phyloP scores from a whole-genome alignment of 2,329 filamentous ascomycete species.

The Ophiognomonia clavigignenti-juglandacearum region DNA sequence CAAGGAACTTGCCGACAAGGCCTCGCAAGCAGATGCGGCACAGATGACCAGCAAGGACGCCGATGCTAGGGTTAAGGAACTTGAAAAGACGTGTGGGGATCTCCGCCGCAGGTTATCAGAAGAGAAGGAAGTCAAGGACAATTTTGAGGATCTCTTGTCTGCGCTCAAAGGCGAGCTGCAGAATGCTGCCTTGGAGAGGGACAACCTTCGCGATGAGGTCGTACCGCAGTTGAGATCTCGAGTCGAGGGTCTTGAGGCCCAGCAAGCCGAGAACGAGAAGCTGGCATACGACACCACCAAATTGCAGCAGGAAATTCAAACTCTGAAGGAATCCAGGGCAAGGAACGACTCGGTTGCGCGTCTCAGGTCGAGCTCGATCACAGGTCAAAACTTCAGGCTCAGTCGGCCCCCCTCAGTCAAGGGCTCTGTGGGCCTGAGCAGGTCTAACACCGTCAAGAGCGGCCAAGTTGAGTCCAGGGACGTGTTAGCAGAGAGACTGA shows the following conservation, averaged over 20 bases:
- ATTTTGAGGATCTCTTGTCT: slow-evolving; percentile 86
- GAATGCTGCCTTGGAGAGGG: slow-evolving; percentile 78
- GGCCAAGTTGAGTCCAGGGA: slow-evolving; percentile 56
- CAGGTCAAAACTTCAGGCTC: slow-evolving; percentile 26
- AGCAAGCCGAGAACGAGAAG: slow-evolving; percentile 67
- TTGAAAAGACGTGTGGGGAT: slow-evolving; percentile 78
- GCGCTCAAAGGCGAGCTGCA: slow-evolving; percentile 80
- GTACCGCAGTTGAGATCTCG: slow-evolving; percentile 73
- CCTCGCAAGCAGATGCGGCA: slow-evolving; percentile 56
- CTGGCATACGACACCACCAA: slow-evolving; percentile 76
- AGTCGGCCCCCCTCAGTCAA: slow-evolving; percentile 24
- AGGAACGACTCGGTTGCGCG: slow-evolving; percentile 25
- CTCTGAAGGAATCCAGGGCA: slow-evolving; percentile 49
- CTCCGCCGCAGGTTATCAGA: slow-evolving; percentile 76
- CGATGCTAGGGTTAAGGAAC: slow-evolving; percentile 63
- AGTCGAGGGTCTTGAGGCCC: slow-evolving; percentile 71
- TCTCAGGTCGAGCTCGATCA: slow-evolving; percentile 36
- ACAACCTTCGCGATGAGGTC: slow-evolving; percentile 85
- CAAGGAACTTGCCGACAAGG: slow-evolving; percentile 72
- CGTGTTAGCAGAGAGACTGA: slow-evolving; percentile 70
- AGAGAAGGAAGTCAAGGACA: slow-evolving; percentile 82
- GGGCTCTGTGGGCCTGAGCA: slow-evolving; percentile 29
- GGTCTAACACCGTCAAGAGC: slow-evolving; percentile 56
- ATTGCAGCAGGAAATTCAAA: slow-evolving; percentile 80
- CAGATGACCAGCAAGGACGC: slow-evolving; percentile 53